phyloP scores from a whole-genome alignment of 495 filamentous ascomycete species.

The Astrothelium macrocarpum region DNA sequence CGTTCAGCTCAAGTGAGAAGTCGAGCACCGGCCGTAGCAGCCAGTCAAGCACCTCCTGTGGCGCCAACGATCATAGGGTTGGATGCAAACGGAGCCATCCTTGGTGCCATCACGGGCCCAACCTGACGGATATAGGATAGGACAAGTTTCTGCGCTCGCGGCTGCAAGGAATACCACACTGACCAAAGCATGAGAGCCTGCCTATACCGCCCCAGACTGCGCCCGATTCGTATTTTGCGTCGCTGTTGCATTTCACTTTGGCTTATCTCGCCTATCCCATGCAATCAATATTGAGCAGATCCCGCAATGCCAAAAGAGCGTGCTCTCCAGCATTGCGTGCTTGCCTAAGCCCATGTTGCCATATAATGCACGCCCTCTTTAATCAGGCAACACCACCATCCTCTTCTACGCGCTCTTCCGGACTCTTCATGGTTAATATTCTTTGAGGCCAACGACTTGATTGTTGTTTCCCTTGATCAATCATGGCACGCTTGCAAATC shows the following conservation, averaged over 20 bases:
- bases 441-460: background rate
- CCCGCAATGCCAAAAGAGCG: background rate
- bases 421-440: background rate
- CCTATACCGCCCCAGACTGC: background rate
- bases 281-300: background rate
- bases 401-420: background rate
- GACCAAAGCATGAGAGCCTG: too few relatives aligned
- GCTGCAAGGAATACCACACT: too few relatives aligned
- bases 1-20: too few relatives aligned
- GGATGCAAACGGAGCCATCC: too few relatives aligned
- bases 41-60: too few relatives aligned
- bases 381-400: background rate
- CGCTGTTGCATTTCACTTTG: background rate
- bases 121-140: too few relatives aligned
- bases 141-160: too few relatives aligned
- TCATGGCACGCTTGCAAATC: background rate
- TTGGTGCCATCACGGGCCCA: too few relatives aligned
- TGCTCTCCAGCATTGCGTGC: background rate
- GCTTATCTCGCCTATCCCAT: slow-evolving; percentile 1
- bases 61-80: too few relatives aligned
- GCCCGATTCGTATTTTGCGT: background rate
- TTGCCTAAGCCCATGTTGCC: background rate
- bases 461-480: background rate
- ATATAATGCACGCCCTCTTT: background rate
- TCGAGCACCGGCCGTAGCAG: too few relatives aligned